phyloP scores from a whole-genome alignment of 2,329 filamentous ascomycete species.

The Paramyrothecium roridum region DNA sequence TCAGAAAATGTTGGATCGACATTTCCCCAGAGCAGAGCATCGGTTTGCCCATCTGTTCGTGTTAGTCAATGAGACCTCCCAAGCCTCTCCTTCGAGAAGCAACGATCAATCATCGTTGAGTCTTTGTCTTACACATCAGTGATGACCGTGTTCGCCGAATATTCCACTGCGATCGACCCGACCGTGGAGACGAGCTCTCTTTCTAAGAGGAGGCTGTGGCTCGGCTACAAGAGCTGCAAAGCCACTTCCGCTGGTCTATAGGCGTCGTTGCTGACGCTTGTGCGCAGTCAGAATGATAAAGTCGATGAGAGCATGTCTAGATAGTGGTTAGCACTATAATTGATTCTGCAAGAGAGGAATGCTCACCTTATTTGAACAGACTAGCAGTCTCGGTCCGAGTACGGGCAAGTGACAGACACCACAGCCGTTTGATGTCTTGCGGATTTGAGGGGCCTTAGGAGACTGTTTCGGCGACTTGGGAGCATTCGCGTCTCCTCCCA shows the following conservation, averaged over 20 bases:
- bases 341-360: neutral
- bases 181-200: conserved; percentile 10
- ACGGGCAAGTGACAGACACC: conserved; percentile 45
- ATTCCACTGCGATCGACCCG: neutral
- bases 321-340: conserved; percentile 11
- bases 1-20: too few relatives aligned
- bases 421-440: conserved; percentile 43
- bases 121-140: neutral
- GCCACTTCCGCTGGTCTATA: conserved; percentile 34
- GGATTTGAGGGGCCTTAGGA: conserved; percentile 30
- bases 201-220: conserved; percentile 18
- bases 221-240: conserved; percentile 39
- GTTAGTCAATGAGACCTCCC: too few relatives aligned
- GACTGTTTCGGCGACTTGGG: conserved; percentile 20
- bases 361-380: conserved; percentile 50
- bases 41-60: too few relatives aligned
- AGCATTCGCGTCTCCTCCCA: conserved; percentile 1
- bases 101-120: neutral
- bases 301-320: conserved; percentile 38
- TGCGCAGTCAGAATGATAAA: conserved; percentile 50
- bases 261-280: conserved; percentile 29
- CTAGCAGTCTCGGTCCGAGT: conserved; percentile 41
- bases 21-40: too few relatives aligned
- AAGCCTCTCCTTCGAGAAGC: too few relatives aligned
- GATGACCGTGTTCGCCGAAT: neutral